Percentiles rank a stretch among this genome's conserved stretches.
These are phyloP conservation scores for Ceratobasidium sp. DNA, from an alignment of 1,284 basidiomycete genomes.

Conservation along the genomic window DNA sequence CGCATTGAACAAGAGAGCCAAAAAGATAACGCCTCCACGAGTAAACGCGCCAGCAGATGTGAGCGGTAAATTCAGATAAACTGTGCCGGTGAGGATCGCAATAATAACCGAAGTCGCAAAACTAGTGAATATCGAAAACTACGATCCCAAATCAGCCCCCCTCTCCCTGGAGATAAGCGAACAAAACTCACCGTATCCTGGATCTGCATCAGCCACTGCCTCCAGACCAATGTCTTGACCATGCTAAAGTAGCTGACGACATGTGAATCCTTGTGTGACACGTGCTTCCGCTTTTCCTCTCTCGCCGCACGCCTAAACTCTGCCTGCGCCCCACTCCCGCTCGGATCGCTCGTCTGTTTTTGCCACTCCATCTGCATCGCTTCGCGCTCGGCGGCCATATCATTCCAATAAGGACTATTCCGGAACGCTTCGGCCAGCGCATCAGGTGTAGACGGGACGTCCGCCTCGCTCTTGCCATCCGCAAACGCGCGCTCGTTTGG, in stretches of 20 bases:
- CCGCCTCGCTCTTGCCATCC: constrained; percentile 69
- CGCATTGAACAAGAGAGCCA: constrained; percentile 77
- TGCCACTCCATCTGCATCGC: constrained; percentile 74
- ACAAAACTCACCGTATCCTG: constrained; percentile 37
- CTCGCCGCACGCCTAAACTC: constrained; percentile 81
- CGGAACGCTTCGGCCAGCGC: constrained; percentile 77
- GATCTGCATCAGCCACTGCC: constrained; percentile 78
- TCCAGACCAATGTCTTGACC: constrained; percentile 75
- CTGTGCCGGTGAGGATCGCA: constrained; percentile 81
- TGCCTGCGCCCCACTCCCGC: constrained; percentile 77
- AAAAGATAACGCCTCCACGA: constrained; percentile 79
- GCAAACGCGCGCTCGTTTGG: constrained; percentile 72
- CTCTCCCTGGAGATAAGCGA: no score
- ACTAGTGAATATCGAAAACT: constrained; percentile 44
- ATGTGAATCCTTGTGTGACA: constrained; percentile 87
- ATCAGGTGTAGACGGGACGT: constrained; percentile 81
- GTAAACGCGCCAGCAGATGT: constrained; percentile 88
- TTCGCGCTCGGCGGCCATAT: constrained; percentile 58
- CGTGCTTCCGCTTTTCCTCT: constrained; percentile 85
- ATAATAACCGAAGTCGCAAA: constrained; percentile 57
- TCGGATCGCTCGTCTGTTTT: constrained; percentile 68
- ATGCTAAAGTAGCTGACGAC: constrained; percentile 84
- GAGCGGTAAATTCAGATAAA: constrained; percentile 78
- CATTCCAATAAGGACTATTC: constrained; percentile 65
- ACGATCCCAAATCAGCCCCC: constrained; percentile 66